Conservation (phyloP, 2,329 filamentous ascomycete genomes). For the Colletotrichum liriopes region DNA sequence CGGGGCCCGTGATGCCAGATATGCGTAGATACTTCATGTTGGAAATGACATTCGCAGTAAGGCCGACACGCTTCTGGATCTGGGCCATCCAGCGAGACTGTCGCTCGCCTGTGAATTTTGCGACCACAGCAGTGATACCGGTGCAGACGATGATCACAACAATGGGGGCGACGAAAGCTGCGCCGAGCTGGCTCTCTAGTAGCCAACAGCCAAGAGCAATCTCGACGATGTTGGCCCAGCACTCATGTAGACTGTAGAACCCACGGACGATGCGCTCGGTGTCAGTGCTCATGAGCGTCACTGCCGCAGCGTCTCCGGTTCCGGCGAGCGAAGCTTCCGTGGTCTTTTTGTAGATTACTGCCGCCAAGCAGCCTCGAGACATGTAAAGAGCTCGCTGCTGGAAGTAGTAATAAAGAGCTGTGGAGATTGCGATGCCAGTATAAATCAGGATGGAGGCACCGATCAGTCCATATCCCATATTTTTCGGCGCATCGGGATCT, state of each 20-base stretch:
- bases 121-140: conserved; percentile 39
- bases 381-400: conserved; percentile 50
- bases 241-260: conserved; percentile 51
- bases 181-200: conserved; percentile 51
- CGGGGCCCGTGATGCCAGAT: conserved; percentile 50
- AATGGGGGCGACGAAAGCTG: conserved; percentile 52
- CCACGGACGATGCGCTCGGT: conserved; percentile 53
- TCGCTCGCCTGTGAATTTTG: conserved; percentile 44
- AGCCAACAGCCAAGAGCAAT: conserved; percentile 53
- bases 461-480: conserved; percentile 52
- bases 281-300: conserved; percentile 59
- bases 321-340: conserved; percentile 46
- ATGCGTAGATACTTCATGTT: conserved; percentile 50
- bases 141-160: conserved; percentile 48
- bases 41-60: conserved; percentile 46
- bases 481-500: conserved; percentile 45
- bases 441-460: conserved; percentile 52
- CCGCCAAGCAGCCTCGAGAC: conserved; percentile 49
- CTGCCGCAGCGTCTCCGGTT: conserved; percentile 50
- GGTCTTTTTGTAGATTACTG: conserved; percentile 52
- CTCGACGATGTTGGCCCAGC: conserved; percentile 54
- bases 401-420: conserved; percentile 53
- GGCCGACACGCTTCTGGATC: conserved; percentile 49
- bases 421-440: conserved; percentile 52
- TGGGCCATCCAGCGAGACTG: conserved; percentile 51